Evolutionary conservation across 352 stramenopile genomes (phyloP), one percentile per base, ranked within the genome.

Genomic region (Thalassiosira ordinaria): DNA sequence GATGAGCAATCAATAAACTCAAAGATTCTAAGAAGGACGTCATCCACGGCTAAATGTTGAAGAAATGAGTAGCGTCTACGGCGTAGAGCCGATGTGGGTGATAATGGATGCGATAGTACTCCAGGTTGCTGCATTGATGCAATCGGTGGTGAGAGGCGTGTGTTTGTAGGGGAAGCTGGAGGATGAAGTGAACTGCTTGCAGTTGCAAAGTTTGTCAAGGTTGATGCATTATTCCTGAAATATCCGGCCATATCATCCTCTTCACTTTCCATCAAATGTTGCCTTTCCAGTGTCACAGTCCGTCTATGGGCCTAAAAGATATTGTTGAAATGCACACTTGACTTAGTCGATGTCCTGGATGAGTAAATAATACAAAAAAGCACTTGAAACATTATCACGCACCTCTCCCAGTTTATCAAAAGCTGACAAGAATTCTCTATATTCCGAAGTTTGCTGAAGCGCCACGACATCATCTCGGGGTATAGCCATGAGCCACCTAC

Each of bases 1-100:
- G 72, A 88, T 26, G 74, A 70, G 56, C 81, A 90, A 31, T 85
- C 74, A 29, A 91, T 56, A 44, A 84, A 92, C 47, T 91, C 87
- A 49, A 91, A 86, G 67, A 89, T 72, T 46, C 81, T 24, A 2
- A 89, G 66, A 14, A 89, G 13, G 14, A 89, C 71, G 71, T 92
- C 86, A 53, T 92, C 86, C n/a, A 82, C 77, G 37, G 68, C 64
- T 14, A 85, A 47, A 55, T 89, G 64, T 52, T 89, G 84, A 44
- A 92, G 69, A 61, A 88, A 89, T 41, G 71, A 56, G 64, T 67
- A 72, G 29, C 60, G 39, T 53, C 61, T 35, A 18, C 56, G 56
- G 18, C 24, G 55, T 44, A 27, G 20, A 37, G 16, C 9, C 46
- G 65, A 53, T 57, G 55, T 29, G 16, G 35, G 35, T 57, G 63